Evolutionary conservation across 1,284 basidiomycete genomes (phyloP), one percentile per base, ranked within the genome.

Genomic region (Kwoniella shivajii): DNA sequence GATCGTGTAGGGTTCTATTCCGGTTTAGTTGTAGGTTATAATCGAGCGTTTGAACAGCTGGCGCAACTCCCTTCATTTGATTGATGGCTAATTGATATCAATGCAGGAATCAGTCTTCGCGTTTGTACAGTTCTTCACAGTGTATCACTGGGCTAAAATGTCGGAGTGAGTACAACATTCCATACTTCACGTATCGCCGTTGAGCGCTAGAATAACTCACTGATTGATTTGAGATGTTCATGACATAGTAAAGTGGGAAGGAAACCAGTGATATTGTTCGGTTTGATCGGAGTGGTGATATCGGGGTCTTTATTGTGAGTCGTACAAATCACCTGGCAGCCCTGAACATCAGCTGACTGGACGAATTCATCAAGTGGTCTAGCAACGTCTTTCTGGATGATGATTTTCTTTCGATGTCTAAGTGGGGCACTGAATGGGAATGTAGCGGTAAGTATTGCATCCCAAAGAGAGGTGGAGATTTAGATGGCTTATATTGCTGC

Each of bases 1-100:
- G 72, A 77, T 57, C 47, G 64, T n/a, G 63, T 78, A 33, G 76
- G 76, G 3, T 78, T 76, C 54, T 78, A 76, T 58, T 74, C 71
- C 30, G 76, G 76, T 22, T 58, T 76, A 9, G 69, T 77, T 0
- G 70, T 69, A 42, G 45, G 70, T 65, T 2, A 24, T 6, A 30
- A 3, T 24, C 16, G 13, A 4, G 22, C 14, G 11, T 36, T 26
- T 37, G 16, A 7, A 13, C 4, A 36, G 16, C 41, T 57, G 30
- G 6, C 3, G 10, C 27, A 1, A 11, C 50, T 22, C 6, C 20
- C 20, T 29, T 46, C 37, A 5, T 10, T n/a, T 27, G 24, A 31
- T n/a, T 18, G 4, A 24, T 30, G 26, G 18, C 42, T 57, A 33
- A 55, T 11, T 22, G 4, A 34, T 36, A 3, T 2, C 22, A 34